These are phyloP conservation scores for Cercophora samala DNA, from an alignment of 495 filamentous ascomycete genomes.

Conservation along the genomic window DNA sequence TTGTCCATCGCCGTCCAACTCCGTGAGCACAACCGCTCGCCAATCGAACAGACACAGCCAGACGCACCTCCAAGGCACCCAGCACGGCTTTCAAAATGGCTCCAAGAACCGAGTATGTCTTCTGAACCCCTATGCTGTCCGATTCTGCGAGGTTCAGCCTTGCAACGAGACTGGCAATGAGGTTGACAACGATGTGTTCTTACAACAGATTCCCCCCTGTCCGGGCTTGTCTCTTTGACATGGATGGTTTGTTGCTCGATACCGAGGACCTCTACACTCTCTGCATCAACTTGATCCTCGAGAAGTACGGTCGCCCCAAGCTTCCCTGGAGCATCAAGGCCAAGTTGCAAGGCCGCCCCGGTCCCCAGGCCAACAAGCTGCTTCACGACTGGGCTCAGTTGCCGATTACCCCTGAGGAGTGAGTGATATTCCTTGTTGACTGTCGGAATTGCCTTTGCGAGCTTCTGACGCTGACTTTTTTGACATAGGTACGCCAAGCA, in stretches of 20 bases:
- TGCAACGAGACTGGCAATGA: background rate
- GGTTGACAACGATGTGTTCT: background rate
- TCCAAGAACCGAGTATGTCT: conserved; percentile 42
- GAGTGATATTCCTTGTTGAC: background rate
- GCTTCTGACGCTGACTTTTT: background rate
- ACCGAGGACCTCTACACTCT: conserved; percentile 89
- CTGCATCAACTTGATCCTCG: conserved; percentile 76
- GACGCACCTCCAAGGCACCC: background rate
- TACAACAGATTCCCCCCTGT: conserved; percentile 64
- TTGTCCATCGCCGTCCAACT: background rate
- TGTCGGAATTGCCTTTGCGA: no score
- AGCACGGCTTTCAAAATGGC: conserved; percentile 32
- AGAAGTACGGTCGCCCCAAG: conserved; percentile 62
- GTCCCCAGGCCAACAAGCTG: conserved; percentile 55
- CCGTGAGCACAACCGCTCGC: conserved; percentile 63
- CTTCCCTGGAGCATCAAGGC: conserved; percentile 95
- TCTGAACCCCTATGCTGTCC: background rate
- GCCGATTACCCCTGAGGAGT: conserved; percentile 62
- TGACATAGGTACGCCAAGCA: conserved; percentile 48
- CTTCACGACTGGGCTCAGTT: conserved; percentile 79
- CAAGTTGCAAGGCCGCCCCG: conserved; percentile 87
- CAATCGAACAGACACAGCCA: conserved; percentile 33
- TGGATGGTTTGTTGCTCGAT: conserved; percentile 94
- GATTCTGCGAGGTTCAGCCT: background rate
- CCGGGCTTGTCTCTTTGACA: conserved; percentile 94